Evolutionary conservation across 306 rosid genomes (phyloP).

Genomic region (Delonix regia): DNA sequence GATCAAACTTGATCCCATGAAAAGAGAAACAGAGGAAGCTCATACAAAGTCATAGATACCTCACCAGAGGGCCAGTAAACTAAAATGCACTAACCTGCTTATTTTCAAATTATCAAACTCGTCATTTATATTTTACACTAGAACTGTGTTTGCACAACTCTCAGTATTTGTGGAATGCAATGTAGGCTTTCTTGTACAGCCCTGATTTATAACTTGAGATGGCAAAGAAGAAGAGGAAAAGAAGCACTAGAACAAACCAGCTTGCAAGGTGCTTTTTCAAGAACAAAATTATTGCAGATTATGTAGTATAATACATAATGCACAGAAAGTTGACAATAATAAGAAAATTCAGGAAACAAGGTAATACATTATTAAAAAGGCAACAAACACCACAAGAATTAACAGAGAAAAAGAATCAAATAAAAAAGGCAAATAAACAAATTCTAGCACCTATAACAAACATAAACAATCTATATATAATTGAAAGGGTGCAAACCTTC

Average conservation of each 20-base stretch:
- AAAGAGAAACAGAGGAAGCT: not conserved
- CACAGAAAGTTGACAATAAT: not conserved
- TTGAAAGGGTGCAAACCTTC: conserved; percentile 59
- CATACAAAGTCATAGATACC: not conserved
- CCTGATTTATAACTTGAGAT: not conserved
- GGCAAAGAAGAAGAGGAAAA: not conserved
- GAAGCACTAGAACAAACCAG: conserved; percentile 20
- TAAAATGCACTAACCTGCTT: not conserved
- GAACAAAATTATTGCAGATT: not conserved
- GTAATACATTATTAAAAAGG: conserved; percentile 7
- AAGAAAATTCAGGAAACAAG: not conserved
- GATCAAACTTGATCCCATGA: not conserved
- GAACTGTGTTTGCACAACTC: not conserved
- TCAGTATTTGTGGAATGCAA: not conserved
- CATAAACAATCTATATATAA: not conserved
- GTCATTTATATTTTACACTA: not conserved
- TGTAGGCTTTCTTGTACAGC: not conserved
- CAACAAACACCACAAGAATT: conserved; percentile 3
- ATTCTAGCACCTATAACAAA: not conserved
- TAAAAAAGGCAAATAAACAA: not conserved
- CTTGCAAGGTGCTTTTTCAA: conserved; percentile 7
- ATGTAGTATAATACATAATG: not conserved
- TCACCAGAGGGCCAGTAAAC: not conserved
- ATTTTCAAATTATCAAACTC: not conserved
- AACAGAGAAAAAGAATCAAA: conserved; percentile 10